phyloP scores from a whole-genome alignment of 495 filamentous ascomycete genomes.

The Penicillium longicatenatum region DNA sequence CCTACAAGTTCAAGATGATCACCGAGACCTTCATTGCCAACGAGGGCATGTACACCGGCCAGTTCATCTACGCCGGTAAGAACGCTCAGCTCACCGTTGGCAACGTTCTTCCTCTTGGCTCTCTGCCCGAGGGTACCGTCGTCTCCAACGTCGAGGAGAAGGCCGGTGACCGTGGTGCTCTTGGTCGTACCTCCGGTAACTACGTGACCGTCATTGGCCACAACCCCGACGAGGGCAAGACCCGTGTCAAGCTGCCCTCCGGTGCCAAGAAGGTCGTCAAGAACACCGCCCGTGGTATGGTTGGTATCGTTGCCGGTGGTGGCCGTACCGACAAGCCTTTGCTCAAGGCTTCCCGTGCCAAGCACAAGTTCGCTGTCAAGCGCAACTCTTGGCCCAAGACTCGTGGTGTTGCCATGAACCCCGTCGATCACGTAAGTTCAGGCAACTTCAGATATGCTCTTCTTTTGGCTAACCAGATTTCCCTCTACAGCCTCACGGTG shows the following conservation, averaged over 20 bases:
- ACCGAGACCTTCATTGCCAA: slow-evolving; percentile 99
- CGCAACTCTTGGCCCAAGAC: slow-evolving; percentile 99
- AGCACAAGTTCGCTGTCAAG: slow-evolving; percentile 99
- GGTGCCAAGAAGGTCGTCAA: slow-evolving; percentile 99
- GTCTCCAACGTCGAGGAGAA: slow-evolving; percentile 99
- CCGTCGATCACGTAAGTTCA: slow-evolving; percentile 86
- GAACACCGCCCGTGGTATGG: slow-evolving; percentile 92
- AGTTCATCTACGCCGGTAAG: slow-evolving; percentile 99
- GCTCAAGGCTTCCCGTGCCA: slow-evolving; percentile 96
- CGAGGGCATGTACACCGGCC: slow-evolving; percentile 99
- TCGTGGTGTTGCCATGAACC: slow-evolving; percentile 99
- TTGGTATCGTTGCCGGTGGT: slow-evolving; percentile 98
- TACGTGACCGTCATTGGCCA: slow-evolving; percentile 99
- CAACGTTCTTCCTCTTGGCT: slow-evolving; percentile 91
- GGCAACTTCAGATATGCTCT: neutral
- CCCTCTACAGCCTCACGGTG: slow-evolving; percentile 82
- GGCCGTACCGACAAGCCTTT: slow-evolving; percentile 99
- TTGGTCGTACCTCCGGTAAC: slow-evolving; percentile 97
- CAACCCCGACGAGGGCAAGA: slow-evolving; percentile 99
- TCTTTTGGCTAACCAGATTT: slow-evolving; percentile 23
- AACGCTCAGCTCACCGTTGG: slow-evolving; percentile 92
- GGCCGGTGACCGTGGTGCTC: slow-evolving; percentile 90
- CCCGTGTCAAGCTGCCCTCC: slow-evolving; percentile 96
- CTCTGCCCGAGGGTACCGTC: slow-evolving; percentile 97
- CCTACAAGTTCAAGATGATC: slow-evolving; percentile 85